Conservation (phyloP, 129 eudicot genomes). For the Logfia minima region DNA sequence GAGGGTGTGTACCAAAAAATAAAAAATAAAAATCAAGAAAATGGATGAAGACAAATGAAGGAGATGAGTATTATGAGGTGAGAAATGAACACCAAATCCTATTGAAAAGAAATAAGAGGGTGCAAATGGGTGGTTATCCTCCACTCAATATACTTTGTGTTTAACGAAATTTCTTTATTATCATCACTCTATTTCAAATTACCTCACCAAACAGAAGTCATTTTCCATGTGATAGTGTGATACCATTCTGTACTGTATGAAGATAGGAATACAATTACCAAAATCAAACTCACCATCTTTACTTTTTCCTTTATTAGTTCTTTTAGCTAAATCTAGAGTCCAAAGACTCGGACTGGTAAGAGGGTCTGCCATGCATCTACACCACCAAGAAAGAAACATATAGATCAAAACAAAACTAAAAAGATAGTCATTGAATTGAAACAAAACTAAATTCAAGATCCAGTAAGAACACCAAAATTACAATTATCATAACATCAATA, state of each 20-base stretch:
- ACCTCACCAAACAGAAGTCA: too few relatives aligned
- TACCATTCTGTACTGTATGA: constrained; percentile 4
- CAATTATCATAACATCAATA: background rate
- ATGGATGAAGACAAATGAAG: constrained; percentile 34
- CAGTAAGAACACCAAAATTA: background rate
- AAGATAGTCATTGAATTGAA: background rate
- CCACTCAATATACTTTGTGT: constrained; percentile 25
- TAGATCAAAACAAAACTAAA: background rate
- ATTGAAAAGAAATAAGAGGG: constrained; percentile 22
- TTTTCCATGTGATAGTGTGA: background rate
- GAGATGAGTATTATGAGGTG: constrained; percentile 45
- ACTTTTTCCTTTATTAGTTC: too few relatives aligned
- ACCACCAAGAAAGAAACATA: background rate
- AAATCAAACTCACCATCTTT: too few relatives aligned
- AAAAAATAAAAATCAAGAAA: constrained; percentile 20
- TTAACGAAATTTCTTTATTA: constrained; percentile 2
- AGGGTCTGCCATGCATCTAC: too few relatives aligned
- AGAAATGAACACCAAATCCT: constrained; percentile 33
- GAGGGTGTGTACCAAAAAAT: constrained; percentile 40
- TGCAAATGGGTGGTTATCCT: constrained; percentile 28
- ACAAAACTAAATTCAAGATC: background rate
- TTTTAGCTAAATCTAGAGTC: too few relatives aligned
- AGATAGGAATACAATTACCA: too few relatives aligned
- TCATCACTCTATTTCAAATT: constrained; percentile 4
- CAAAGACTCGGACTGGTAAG: too few relatives aligned